Base-by-base conservation (phyloP, 2,329 filamentous ascomycete genomes). In the Neonectria coccinea region DNA sequence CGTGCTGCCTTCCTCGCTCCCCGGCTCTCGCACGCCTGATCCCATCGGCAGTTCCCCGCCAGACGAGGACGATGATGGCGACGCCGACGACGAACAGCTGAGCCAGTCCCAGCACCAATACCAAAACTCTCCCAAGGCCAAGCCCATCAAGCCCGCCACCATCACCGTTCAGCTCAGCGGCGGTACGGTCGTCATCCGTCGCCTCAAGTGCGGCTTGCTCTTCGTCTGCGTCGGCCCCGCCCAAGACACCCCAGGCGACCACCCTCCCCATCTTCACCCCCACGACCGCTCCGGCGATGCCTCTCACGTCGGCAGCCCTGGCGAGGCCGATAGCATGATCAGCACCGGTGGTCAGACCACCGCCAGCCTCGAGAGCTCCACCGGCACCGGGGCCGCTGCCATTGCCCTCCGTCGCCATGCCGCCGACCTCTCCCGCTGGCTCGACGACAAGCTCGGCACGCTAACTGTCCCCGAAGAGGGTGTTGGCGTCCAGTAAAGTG, bases 101-200 rank as follows among this genome's bases (percentile, higher is more conserved):
- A 69, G 70, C 57, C 72, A 68, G 53, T 74, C 69, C 51, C 71
- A 70, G 54, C 67, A 71, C 55, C 70, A 69, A 41, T 68, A 71
- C 33, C 65, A 65, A 5, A 58, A 61, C 31, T 66, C 60, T 27
- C 56, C 67, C 45, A 63, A 55, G 39, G 41, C 64, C 57, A 67
- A 66, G 14, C 67, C 73, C 42, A 72, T 78, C 62, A 78, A 78
- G 55, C 80, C 80, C 25, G 74, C 77, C 62, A 82, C 83, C 44
- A 83, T 89, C 39, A 88, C 86, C 1, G 82, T 90, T 33, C 86
- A 90, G 77, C 84, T 91, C 53, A 81, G 82, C 31, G 86, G 82
- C 54, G 83, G 85, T 33, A 84, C 89, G 31, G 83, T 91, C 69
- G 84, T 89, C 20, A 86, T 91, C 59, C 81, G 87, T 11, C 80